Conservation (phyloP, 345 rosid genomes). For the Eucalyptus erythrocorys region DNA sequence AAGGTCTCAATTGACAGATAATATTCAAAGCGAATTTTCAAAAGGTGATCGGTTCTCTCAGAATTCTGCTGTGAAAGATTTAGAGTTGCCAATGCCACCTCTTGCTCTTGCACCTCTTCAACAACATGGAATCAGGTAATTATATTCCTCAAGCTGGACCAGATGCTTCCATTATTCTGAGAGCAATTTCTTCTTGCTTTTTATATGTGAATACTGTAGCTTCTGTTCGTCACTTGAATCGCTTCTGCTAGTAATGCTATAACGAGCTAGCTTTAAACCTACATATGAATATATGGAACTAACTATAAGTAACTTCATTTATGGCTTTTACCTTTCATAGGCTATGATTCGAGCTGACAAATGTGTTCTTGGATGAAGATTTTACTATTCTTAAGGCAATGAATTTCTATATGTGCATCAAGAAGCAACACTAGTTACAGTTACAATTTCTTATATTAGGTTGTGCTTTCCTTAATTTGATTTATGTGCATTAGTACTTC, state of each 20-base stretch:
- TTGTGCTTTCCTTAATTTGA: background rate
- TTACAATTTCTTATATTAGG: background rate
- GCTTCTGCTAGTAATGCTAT: background rate
- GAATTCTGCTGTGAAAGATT: constrained; percentile 37
- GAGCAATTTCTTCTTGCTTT: background rate
- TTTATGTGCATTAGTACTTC: background rate
- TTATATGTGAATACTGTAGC: background rate
- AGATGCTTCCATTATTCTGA: background rate
- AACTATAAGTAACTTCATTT: background rate
- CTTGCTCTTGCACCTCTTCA: constrained; percentile 53
- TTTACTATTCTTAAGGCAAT: background rate
- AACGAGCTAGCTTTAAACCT: background rate
- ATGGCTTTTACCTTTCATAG: background rate
- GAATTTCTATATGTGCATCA: background rate
- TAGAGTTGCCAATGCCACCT: constrained; percentile 94
- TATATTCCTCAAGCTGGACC: background rate
- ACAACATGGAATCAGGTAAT: constrained; percentile 59
- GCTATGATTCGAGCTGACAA: background rate
- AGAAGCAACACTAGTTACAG: background rate
- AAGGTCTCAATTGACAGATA: constrained; percentile 35
- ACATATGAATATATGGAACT: background rate
- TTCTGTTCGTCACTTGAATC: background rate
- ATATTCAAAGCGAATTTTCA: constrained; percentile 11
- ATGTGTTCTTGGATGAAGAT: background rate
- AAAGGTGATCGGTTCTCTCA: constrained; percentile 15